Evolutionary conservation across 176 grass and related monocot genomes (phyloP), one percentile per base, ranked within the genome.

Genomic region (Neostapfia colusana): DNA sequence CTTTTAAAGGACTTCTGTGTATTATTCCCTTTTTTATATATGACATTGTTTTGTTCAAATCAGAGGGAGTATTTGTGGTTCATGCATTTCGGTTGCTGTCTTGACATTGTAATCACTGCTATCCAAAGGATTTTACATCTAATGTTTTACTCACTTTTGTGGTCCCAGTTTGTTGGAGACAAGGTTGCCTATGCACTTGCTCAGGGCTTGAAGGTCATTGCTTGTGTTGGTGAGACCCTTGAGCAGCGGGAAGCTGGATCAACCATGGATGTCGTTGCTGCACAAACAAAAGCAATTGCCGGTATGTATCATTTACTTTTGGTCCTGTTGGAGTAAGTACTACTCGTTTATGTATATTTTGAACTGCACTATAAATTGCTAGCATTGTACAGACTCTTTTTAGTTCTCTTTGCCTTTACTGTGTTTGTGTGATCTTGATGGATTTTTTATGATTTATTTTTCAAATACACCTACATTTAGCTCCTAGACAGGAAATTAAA

Each of bases 171-270:
- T 88, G 91, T 97, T 65, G 94, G 89, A 34, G 91, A 97, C 28
- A 97, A 97, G 45, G 91, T 93, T 70, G 94, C 91, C 40, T 92
- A 93, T 84, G 91, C 94, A n/a, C 84, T 97, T 0, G 74, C 94
- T 45, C 87, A 97, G 76, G 94, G 94, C 49, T 58, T 97, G 62
- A 97, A 93, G 84, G 94, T 97, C 53, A 97, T 97, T 66, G 91
- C 91, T 40, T 97, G 94, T 44, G 94, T 97, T 72, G 94, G 91
- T 87, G 94, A 97, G 66, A 97, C 89, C 18, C 88, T 97, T 16
- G 89, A 97, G 48, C 86, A 97, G 74, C 74, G 91, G 60, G 91
- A 97, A 78, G 10, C 86, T 75, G 91, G 89, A 49, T 76, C 91
- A 20, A 97, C 91, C 21, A 82, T 98, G 86, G 87, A 88, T 7